These are phyloP conservation scores for Aspergillus arachidicola DNA, from an alignment of 2,329 filamentous ascomycete genomes.

Conservation along the genomic window DNA sequence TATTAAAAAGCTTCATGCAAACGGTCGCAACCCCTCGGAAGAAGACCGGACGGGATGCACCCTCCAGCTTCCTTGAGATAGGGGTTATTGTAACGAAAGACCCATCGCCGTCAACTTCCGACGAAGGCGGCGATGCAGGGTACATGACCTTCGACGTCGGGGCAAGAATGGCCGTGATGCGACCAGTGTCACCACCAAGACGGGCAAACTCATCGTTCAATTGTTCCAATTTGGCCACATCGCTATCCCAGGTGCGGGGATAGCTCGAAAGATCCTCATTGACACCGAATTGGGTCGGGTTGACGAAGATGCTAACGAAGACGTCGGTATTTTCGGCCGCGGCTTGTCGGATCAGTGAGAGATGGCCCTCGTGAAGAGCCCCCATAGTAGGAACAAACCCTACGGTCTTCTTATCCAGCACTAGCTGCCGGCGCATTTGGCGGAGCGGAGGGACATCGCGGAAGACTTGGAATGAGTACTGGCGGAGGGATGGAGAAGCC, in stretches of 20 bases:
- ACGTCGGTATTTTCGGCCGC: constrained; percentile 83
- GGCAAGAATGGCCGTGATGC: constrained; percentile 81
- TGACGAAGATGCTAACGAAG: constrained; percentile 91
- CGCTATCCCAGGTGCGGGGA: constrained; percentile 83
- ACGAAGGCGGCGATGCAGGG: constrained; percentile 72
- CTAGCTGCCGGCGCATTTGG: constrained; percentile 67
- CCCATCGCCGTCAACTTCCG: constrained; percentile 74
- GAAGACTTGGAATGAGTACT: constrained; percentile 58
- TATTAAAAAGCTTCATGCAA: constrained; percentile 91
- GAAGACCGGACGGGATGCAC: constrained; percentile 84
- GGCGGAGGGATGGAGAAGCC: constrained; percentile 1
- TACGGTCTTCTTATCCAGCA: constrained; percentile 69
- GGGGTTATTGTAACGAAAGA: constrained; percentile 93
- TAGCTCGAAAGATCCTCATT: constrained; percentile 87
- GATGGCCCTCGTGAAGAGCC: constrained; percentile 88
- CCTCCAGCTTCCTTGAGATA: constrained; percentile 78
- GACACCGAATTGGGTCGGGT: constrained; percentile 92
- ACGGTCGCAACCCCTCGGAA: constrained; percentile 96
- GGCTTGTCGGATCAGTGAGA: constrained; percentile 81
- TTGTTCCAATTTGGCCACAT: constrained; percentile 66
- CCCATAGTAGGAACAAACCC: constrained; percentile 97
- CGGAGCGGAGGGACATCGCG: constrained; percentile 74
- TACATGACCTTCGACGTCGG: constrained; percentile 86
- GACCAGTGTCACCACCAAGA: constrained; percentile 57
- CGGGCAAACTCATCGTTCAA: constrained; percentile 74